A percentile compares a stretch with the other conserved stretches of the same genome.
Evolutionary conservation across 1,284 basidiomycete species (phyloP).

Genomic region (Rhodotorula glutinis): DNA sequence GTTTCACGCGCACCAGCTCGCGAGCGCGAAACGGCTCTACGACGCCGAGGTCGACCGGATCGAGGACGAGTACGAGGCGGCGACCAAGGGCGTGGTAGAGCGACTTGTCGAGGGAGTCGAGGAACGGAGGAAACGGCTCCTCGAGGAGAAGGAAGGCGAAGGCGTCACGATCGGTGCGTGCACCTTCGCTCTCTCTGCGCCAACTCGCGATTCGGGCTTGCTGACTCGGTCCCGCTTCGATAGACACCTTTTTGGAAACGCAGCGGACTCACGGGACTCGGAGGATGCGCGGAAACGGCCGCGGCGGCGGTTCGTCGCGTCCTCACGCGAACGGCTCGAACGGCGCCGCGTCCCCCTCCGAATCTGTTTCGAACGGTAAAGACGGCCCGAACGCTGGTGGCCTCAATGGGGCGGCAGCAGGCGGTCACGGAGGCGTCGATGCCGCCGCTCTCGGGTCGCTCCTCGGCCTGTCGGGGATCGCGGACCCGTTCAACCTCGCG

Average conservation of each 20-base stretch:
- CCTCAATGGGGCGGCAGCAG: background rate
- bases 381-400: background rate
- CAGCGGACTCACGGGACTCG: conserved; percentile 39
- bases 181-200: background rate
- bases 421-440: conserved; percentile 11
- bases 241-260: conserved; percentile 38
- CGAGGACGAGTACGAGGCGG: conserved; percentile 53
- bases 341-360: conserved; percentile 23
- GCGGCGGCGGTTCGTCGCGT: conserved; percentile 8
- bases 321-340: conserved; percentile 1
- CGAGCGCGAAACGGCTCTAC: conserved; percentile 48
- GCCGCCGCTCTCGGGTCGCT: conserved; percentile 27
- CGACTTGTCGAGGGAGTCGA: conserved; percentile 53
- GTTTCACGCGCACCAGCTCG: conserved; percentile 51
- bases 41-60: conserved; percentile 53
- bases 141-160: conserved; percentile 56
- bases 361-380: conserved; percentile 18
- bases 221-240: rapidly evolving
- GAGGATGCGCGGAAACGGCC: conserved; percentile 27
- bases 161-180: conserved; percentile 53
- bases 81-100: conserved; percentile 50
- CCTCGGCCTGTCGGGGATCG: conserved; percentile 23
- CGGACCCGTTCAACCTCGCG: conserved; percentile 40
- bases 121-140: conserved; percentile 52
- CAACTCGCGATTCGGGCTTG: no score